A percentile compares a stretch with the other conserved stretches of the same genome.
These are phyloP conservation scores for Penicillium canariense DNA, from an alignment of 495 filamentous ascomycete species.

Conservation along the genomic window DNA sequence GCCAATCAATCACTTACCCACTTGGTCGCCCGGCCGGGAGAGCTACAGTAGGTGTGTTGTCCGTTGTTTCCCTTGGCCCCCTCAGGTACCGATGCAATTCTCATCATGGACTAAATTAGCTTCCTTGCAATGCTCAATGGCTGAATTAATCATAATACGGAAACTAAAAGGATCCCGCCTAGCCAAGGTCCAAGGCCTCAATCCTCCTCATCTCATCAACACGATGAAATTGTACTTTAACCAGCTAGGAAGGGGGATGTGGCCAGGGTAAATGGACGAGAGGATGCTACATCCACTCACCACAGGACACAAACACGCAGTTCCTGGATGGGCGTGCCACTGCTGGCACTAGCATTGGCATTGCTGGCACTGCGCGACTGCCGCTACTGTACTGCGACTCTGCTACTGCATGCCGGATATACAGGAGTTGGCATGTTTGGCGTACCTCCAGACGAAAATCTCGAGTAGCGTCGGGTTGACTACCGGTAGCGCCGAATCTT, in stretches of 20 bases:
- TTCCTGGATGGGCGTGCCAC: constrained; percentile 10
- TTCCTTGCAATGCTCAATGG: neutral
- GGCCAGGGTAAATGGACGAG: no score
- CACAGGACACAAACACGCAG: constrained; percentile 8
- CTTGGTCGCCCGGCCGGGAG: neutral
- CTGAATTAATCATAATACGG: neutral
- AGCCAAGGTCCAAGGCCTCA: neutral
- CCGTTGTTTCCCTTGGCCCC: neutral
- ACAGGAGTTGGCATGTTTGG: constrained; percentile 19
- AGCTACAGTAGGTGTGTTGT: neutral
- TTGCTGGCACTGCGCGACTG: no score
- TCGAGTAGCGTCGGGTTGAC: constrained; percentile 13
- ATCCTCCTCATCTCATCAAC: constrained; percentile 2
- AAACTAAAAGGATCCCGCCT: neutral
- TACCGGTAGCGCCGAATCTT: constrained; percentile 16
- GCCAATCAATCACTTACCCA: no score
- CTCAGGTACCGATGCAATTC: neutral
- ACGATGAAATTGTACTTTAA: no score
- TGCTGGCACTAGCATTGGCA: no score
- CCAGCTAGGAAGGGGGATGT: no score
- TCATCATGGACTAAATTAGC: neutral
- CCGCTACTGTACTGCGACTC: constrained; percentile 26
- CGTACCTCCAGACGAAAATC: constrained; percentile 8
- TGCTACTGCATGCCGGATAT: constrained; percentile 19
- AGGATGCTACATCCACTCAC: neutral